Conservation (phyloP, 2,329 filamentous ascomycete species). For the Ophiostoma tasmaniense region DNA sequence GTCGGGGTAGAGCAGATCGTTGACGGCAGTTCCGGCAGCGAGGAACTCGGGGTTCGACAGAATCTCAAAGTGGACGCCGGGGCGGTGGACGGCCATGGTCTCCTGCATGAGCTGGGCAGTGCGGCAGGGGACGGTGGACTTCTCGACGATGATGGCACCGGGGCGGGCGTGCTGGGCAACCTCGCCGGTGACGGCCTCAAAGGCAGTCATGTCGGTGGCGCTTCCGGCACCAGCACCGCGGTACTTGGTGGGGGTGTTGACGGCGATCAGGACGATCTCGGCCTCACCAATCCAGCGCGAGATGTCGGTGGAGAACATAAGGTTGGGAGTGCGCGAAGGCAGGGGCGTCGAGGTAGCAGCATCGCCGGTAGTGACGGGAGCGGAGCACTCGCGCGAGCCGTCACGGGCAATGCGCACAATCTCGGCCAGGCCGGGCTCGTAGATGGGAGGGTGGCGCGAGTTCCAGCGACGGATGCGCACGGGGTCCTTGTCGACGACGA, state of each 20-base stretch:
- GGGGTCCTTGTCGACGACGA: constrained; percentile 63
- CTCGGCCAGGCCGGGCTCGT: constrained; percentile 62
- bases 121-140: constrained; percentile 69
- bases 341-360: constrained; percentile 28
- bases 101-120: constrained; percentile 62
- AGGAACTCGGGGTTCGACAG: constrained; percentile 77
- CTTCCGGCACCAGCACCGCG: constrained; percentile 60
- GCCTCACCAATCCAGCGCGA: constrained; percentile 54
- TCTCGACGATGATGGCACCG: constrained; percentile 70
- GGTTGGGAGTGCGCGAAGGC: constrained; percentile 49
- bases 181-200: constrained; percentile 60
- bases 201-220: constrained; percentile 63
- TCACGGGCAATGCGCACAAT: constrained; percentile 59
- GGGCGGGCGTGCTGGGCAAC: constrained; percentile 58
- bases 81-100: constrained; percentile 52
- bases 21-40: constrained; percentile 66
- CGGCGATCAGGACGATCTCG: constrained; percentile 65
- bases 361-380: constrained; percentile 30
- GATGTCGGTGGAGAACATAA: constrained; percentile 66
- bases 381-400: constrained; percentile 39
- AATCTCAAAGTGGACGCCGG: constrained; percentile 61
- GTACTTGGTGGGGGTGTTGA: constrained; percentile 72
- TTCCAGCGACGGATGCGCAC: constrained; percentile 64
- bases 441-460: constrained; percentile 63
- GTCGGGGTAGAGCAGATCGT: constrained; percentile 61